Evolutionary conservation across 164 flowering plant genomes (phyloP), one percentile per base, ranked within the genome.

Genomic region (Annona squamosa): DNA sequence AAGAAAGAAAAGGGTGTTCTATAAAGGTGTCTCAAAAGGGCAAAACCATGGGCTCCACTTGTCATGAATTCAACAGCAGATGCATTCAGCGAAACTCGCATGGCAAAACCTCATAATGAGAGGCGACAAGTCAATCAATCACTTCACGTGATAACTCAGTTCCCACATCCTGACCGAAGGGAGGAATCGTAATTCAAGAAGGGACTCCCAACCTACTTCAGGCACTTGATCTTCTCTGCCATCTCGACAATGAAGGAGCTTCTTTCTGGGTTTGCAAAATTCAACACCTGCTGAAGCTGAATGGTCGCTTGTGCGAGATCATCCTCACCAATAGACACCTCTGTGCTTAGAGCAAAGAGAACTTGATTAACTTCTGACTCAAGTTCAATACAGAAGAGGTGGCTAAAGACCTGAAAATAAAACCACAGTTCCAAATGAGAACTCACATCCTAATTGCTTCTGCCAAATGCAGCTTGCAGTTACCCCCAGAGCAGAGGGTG

Each of bases 311-410:
- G 86, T 16, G 81, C 69, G 63, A 84, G 79, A 69, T 61, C 6
- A 72, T 81, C 86, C 73, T 88, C 91, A 62, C 68, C 19, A n/a
- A 79, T 67, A 71, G 74, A 72, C 12, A 66, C 71, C 37, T 84
- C 88, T 0, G 78, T 74, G 37, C 80, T 76, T 64, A 89, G 86
- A 45, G 91, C 97, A 84, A 95, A 93, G 43, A 92, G 78, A 72
- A 95, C 91, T 76, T 82, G 84, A 74, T 95, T 95, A 45, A 95
- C 88, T 68, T 95, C 99, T 79, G 87, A 91, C 81, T 95, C 97
- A 2, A 91, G 87, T 80, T 91, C 86, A 61, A 95, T 89, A 76
- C 76, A 78, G 69, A 77, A 91, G 4, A 93, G 78, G 76, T 85
- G 87, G 78, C 66, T 74, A 69, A 93, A 95, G 42, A 93, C 97